Evolutionary conservation across 2,329 filamentous ascomycete genomes (phyloP), one percentile per base, ranked within the genome.

Genomic region (Pseudogymnoascus sp.): DNA sequence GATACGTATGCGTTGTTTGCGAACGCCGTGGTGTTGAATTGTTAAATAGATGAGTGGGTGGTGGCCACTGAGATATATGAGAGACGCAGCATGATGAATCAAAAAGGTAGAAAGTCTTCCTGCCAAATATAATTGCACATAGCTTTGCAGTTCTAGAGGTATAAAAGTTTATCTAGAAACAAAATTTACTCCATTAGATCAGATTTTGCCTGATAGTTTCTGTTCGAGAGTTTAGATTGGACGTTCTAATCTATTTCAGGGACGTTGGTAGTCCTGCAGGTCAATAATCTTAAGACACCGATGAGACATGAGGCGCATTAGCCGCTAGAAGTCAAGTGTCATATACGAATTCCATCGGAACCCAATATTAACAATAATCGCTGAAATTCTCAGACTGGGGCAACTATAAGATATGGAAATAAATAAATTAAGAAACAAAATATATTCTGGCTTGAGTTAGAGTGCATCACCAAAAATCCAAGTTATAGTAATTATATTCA

Each of bases 1-100:
- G 87, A 89, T 70, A 82, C 80, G 0, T 88, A 79, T 69, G 79
- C 80, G 5, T 72, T 84, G 28, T 84, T 79, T 67, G 79, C 82
- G 18, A 82, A 83, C 66, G 79, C 77, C 64, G 74, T 77, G 66
- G 71, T 73, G 61, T 71, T 73, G 46, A 73, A 74, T 65, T 80
- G 78, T 68, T 80, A 74, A 71, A 40, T 61, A 14, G 18, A 14
- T 28, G 25, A 28, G n/a, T 25, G 42, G 7, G 11, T 11, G 42
- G 42, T 18, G 37, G 34, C 9, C 14, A 61, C 60, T 31, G 36
- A 21, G 38, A 61, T 46, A 12, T 43, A 46, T 46, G 42, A 46
- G 42, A 21, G 14, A 49, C 14, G 23, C 7, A 28, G 43, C 7
- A 11, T 49, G 21, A 25, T 25, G 7, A 56, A 34, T 23, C 6